Conservation (phyloP, 108 stramenopile species). For the Cyclostephanos tholiformis region DNA sequence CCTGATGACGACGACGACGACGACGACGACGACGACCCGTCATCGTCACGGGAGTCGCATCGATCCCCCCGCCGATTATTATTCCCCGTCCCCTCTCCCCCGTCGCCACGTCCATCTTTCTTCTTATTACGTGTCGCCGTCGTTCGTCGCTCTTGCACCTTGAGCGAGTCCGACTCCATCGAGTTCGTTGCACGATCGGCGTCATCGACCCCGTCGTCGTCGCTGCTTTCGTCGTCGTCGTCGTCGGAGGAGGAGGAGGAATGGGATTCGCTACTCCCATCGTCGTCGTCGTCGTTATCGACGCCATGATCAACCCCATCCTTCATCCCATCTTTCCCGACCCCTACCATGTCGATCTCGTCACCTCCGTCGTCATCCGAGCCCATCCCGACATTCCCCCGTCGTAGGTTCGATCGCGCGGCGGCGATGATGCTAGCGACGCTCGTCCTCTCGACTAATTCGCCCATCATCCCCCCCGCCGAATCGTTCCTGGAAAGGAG, state of each 20-base stretch:
- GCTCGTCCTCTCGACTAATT: slow-evolving; percentile 62
- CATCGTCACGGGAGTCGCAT: slow-evolving; percentile 29
- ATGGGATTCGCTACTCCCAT: not conserved
- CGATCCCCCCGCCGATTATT: not conserved
- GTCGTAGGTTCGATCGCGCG: slow-evolving; percentile 66
- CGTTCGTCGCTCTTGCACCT: slow-evolving; percentile 28
- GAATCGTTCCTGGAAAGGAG: slow-evolving; percentile 58
- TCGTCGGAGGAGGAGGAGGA: not conserved
- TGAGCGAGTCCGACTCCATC: slow-evolving; percentile 48
- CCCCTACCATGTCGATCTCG: slow-evolving; percentile 44
- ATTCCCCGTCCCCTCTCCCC: not conserved
- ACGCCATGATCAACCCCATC: not conserved
- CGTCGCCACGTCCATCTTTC: not conserved
- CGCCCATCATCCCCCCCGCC: slow-evolving; percentile 4
- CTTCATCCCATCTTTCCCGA: slow-evolving; percentile 13
- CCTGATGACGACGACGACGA: slow-evolving; percentile 17
- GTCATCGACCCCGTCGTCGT: slow-evolving; percentile 53
- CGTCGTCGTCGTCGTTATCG: not conserved
- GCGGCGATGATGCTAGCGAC: slow-evolving; percentile 80
- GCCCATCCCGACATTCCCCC: slow-evolving; percentile 30
- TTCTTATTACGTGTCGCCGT: slow-evolving; percentile 19
- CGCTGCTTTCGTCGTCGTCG: slow-evolving; percentile 42
- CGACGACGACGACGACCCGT: slow-evolving; percentile 18
- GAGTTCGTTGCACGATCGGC: slow-evolving; percentile 38
- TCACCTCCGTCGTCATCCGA: slow-evolving; percentile 34